phyloP scores from a whole-genome alignment of 2,329 filamentous ascomycete genomes.

The Phoma sp. region DNA sequence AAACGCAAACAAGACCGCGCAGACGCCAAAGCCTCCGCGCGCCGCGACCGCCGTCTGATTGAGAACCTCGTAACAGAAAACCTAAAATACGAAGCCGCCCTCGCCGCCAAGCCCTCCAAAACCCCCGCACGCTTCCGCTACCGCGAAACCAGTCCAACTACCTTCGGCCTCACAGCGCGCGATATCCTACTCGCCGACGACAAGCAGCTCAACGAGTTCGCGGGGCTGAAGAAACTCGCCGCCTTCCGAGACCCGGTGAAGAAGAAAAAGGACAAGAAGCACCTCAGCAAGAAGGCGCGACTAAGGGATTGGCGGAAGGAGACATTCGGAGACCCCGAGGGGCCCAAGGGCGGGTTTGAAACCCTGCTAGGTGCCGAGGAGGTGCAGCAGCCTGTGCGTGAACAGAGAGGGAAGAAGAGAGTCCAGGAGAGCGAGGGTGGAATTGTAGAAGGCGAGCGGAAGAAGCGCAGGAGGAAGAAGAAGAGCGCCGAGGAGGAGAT shows the following conservation, averaged over 20 bases:
- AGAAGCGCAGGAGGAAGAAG: slow-evolving; percentile 8
- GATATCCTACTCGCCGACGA: slow-evolving; percentile 94
- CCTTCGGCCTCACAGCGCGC: slow-evolving; percentile 85
- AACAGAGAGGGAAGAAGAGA: not conserved
- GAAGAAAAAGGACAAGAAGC: slow-evolving; percentile 88
- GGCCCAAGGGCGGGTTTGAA: slow-evolving; percentile 53
- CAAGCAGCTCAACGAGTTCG: slow-evolving; percentile 84
- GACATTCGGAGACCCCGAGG: slow-evolving; percentile 68
- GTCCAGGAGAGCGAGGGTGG: not conserved
- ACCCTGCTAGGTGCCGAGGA: slow-evolving; percentile 19
- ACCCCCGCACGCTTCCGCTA: slow-evolving; percentile 75
- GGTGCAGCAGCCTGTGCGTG: not conserved
- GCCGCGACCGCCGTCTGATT: slow-evolving; percentile 80
- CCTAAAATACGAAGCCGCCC: slow-evolving; percentile 73
- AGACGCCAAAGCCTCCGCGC: slow-evolving; percentile 73
- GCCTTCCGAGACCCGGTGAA: slow-evolving; percentile 86
- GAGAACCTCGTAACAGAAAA: slow-evolving; percentile 85
- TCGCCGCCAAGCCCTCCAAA: slow-evolving; percentile 57
- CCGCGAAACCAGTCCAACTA: slow-evolving; percentile 88
- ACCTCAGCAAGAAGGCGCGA: slow-evolving; percentile 88
- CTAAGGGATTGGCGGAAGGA: slow-evolving; percentile 83
- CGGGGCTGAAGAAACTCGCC: slow-evolving; percentile 92
- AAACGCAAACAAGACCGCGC: slow-evolving; percentile 56
- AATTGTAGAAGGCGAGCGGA: not conserved
- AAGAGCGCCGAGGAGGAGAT: slow-evolving; percentile 14